phyloP scores from a whole-genome alignment of 345 rosid species.

The Gossypium longicalyx region DNA sequence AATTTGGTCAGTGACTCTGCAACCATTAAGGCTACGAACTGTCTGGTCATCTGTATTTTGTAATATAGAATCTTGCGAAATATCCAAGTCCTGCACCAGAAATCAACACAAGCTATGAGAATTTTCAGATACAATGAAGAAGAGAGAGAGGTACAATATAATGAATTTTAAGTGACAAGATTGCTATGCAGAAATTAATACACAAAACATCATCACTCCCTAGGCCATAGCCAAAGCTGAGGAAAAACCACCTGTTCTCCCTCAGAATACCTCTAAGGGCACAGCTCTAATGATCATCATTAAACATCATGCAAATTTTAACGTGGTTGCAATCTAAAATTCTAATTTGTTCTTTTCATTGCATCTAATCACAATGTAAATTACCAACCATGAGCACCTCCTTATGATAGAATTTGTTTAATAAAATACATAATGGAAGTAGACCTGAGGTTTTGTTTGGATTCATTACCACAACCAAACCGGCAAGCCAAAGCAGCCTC shows the following conservation, averaged over 20 bases:
- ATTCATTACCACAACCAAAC: not conserved
- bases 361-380: not conserved
- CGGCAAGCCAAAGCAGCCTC: not conserved
- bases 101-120: conserved; percentile 13
- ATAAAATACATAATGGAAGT: not conserved
- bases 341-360: not conserved
- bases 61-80: conserved; percentile 84
- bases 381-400: not conserved
- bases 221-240: not conserved
- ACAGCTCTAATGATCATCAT: not conserved
- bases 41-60: conserved; percentile 94
- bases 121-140: not conserved
- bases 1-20: conserved; percentile 98
- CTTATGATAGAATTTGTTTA: not conserved
- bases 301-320: not conserved
- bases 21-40: conserved; percentile 97
- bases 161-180: not conserved
- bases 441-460: not conserved
- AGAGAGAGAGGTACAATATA: not conserved
- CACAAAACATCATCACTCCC: not conserved
- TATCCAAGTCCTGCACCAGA: conserved; percentile 74
- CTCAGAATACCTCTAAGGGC: not conserved
- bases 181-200: not conserved
- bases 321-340: not conserved
- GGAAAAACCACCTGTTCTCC: not conserved